Percentiles rank a stretch among this genome's conserved stretches.
These are phyloP conservation scores for Nothophaeocryptopus gaeumannii DNA, from an alignment of 2,329 filamentous ascomycete genomes.

Conservation along the genomic window DNA sequence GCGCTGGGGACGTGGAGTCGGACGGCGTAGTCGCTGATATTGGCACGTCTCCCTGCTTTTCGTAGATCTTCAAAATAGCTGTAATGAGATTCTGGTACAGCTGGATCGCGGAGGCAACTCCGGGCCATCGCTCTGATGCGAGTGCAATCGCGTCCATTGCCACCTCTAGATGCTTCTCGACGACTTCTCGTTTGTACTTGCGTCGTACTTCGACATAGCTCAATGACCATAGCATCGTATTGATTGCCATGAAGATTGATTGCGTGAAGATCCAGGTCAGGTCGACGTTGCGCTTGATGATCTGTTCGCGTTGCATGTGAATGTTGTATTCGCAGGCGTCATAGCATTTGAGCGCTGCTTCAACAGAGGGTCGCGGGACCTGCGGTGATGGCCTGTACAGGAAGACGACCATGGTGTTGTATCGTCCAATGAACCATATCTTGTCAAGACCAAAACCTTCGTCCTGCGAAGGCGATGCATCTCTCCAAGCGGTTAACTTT, in stretches of 20 bases:
- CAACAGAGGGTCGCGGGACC: slow-evolving; percentile 75
- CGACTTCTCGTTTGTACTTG: slow-evolving; percentile 68
- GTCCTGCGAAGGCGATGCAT: slow-evolving; percentile 69
- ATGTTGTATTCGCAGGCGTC: slow-evolving; percentile 81
- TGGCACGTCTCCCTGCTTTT: slow-evolving; percentile 54
- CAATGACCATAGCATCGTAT: slow-evolving; percentile 86
- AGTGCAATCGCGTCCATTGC: slow-evolving; percentile 76
- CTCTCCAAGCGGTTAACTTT: slow-evolving; percentile 77
- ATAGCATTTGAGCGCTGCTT: slow-evolving; percentile 79
- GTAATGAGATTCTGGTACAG: slow-evolving; percentile 82
- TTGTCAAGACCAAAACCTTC: slow-evolving; percentile 70
- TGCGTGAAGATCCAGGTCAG: slow-evolving; percentile 93
- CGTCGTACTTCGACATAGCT: slow-evolving; percentile 81
- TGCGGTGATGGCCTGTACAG: slow-evolving; percentile 90
- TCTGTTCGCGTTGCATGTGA: slow-evolving; percentile 73
- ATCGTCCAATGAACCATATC: slow-evolving; percentile 61
- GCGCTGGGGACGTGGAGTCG: slow-evolving; percentile 41
- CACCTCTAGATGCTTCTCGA: slow-evolving; percentile 69
- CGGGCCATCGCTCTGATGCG: slow-evolving; percentile 87
- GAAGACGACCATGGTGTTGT: slow-evolving; percentile 84
- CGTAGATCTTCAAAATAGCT: slow-evolving; percentile 85
- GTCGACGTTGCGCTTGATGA: slow-evolving; percentile 72
- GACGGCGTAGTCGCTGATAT: slow-evolving; percentile 50
- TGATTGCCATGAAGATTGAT: slow-evolving; percentile 85
- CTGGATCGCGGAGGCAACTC: slow-evolving; percentile 76